Evolutionary conservation across 345 rosid species (phyloP).

Genomic region (Ceriops decandra): DNA sequence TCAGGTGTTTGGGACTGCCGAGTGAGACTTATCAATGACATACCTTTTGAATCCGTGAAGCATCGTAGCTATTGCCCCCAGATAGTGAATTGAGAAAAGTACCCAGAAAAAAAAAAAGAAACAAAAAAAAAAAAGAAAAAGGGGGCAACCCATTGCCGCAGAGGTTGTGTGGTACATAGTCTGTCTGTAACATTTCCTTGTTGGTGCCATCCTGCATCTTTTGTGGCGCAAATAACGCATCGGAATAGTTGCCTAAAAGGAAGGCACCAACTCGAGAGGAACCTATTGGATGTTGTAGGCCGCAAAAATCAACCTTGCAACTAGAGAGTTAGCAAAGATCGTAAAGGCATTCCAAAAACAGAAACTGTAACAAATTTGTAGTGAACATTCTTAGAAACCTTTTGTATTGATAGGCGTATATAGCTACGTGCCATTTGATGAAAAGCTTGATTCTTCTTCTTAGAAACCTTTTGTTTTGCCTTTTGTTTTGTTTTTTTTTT

Average conservation of each 20-base stretch:
- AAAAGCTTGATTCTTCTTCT: background rate
- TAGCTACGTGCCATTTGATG: background rate
- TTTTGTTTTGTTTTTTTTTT: background rate
- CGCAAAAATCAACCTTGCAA: conserved; percentile 8
- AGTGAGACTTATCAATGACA: conserved; percentile 29
- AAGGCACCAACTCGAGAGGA: background rate
- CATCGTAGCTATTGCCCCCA: conserved; percentile 17
- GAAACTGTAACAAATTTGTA: conserved; percentile 2
- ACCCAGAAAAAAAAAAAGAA: background rate
- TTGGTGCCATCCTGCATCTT: background rate
- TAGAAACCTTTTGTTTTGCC: too few relatives aligned
- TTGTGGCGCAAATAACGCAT: conserved; percentile 4
- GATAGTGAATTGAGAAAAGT: background rate
- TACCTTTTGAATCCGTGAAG: conserved; percentile 12
- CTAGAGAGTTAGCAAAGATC: conserved; percentile 8
- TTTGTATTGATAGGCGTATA: background rate
- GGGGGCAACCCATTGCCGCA: conserved; percentile 17
- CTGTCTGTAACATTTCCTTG: conserved; percentile 8
- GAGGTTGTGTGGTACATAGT: background rate
- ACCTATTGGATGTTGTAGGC: conserved; percentile 23
- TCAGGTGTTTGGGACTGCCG: conserved; percentile 26
- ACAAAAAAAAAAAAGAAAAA: conserved; percentile 5
- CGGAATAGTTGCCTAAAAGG: conserved; percentile 15
- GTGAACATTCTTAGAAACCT: conserved; percentile 2
- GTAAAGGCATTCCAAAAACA: conserved; percentile 9